phyloP scores from a whole-genome alignment of 805 yeast genomes.

The Wickerhamomyces strasburgensis region DNA sequence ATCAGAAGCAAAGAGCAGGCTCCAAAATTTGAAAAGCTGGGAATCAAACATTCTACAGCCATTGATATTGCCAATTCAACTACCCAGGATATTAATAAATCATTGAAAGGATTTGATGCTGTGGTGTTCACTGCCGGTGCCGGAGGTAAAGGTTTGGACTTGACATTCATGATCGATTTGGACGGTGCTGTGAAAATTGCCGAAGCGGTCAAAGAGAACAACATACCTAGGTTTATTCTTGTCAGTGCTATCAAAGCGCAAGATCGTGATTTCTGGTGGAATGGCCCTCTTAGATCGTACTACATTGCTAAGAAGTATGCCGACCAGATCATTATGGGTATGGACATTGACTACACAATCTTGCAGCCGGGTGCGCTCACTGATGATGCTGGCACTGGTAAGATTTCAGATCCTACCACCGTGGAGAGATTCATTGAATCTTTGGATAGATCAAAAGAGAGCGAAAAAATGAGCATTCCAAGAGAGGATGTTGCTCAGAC shows the following conservation, averaged over 20 bases:
- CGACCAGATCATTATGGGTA: slow-evolving; percentile 40
- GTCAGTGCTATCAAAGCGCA: slow-evolving; percentile 54
- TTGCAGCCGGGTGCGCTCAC: slow-evolving; percentile 47
- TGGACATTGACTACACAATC: slow-evolving; percentile 44
- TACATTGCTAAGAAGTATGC: slow-evolving; percentile 61
- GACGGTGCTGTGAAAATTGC: slow-evolving; percentile 56
- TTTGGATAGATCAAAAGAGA: neutral
- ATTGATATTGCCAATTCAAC: slow-evolving; percentile 36
- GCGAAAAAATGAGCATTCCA: slow-evolving; percentile 14
- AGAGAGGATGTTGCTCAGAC: slow-evolving; percentile 55
- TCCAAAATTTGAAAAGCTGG: slow-evolving; percentile 32
- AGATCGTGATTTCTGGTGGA: slow-evolving; percentile 42
- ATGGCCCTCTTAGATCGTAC: slow-evolving; percentile 38
- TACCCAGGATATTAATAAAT: slow-evolving; percentile 30
- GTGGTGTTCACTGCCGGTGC: slow-evolving; percentile 62
- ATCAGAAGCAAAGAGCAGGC: slow-evolving; percentile 45
- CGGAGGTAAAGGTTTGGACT: slow-evolving; percentile 46
- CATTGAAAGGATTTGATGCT: slow-evolving; percentile 45
- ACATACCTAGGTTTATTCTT: slow-evolving; percentile 41
- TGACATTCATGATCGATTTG: slow-evolving; percentile 49
- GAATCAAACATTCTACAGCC: slow-evolving; percentile 32
- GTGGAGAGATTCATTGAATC: slow-evolving; percentile 13
- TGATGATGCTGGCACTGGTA: slow-evolving; percentile 40
- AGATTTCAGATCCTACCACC: slow-evolving; percentile 30
- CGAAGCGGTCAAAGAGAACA: slow-evolving; percentile 46